Conservation (phyloP, 1,139 yeast genomes). For the Zygosaccharomyces sapae region DNA sequence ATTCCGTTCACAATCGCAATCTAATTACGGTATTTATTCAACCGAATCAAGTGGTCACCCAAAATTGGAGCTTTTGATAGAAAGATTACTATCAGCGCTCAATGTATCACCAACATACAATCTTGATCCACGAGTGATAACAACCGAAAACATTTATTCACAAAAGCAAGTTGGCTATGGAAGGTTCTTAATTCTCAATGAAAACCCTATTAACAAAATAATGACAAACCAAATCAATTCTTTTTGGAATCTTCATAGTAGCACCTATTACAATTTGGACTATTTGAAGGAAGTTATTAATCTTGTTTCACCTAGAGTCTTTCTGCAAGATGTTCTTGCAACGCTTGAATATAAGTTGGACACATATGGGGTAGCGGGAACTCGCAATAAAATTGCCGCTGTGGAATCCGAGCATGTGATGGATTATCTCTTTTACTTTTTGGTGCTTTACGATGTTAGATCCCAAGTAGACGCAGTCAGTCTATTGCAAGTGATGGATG, state of each 20-base stretch:
- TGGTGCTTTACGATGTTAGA: conserved; percentile 30
- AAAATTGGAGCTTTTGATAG: conserved; percentile 26
- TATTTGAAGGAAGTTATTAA: conserved; percentile 29
- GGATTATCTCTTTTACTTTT: conserved; percentile 32
- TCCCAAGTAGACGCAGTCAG: conserved; percentile 25
- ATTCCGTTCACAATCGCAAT: conserved; percentile 24
- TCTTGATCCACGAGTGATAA: conserved; percentile 27
- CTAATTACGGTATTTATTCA: conserved; percentile 34
- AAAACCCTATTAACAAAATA: conserved; percentile 33
- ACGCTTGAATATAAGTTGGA: conserved; percentile 28
- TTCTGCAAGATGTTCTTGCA: conserved; percentile 29
- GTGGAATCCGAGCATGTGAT: conserved; percentile 29
- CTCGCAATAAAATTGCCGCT: conserved; percentile 23
- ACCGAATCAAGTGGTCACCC: conserved; percentile 32
- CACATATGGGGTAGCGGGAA: conserved; percentile 27
- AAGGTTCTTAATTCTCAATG: conserved; percentile 28
- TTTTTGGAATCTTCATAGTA: conserved; percentile 37
- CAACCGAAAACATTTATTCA: conserved; percentile 26
- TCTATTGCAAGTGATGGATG: conserved; percentile 24
- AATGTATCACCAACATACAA: conserved; percentile 30
- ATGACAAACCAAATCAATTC: conserved; percentile 36
- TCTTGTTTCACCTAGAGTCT: conserved; percentile 28
- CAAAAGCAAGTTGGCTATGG: conserved; percentile 30
- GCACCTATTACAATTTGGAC: conserved; percentile 36
- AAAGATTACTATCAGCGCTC: conserved; percentile 23